Evolutionary conservation across 2,329 filamentous ascomycete species (phyloP).

Genomic region (Alternaria alternata): DNA sequence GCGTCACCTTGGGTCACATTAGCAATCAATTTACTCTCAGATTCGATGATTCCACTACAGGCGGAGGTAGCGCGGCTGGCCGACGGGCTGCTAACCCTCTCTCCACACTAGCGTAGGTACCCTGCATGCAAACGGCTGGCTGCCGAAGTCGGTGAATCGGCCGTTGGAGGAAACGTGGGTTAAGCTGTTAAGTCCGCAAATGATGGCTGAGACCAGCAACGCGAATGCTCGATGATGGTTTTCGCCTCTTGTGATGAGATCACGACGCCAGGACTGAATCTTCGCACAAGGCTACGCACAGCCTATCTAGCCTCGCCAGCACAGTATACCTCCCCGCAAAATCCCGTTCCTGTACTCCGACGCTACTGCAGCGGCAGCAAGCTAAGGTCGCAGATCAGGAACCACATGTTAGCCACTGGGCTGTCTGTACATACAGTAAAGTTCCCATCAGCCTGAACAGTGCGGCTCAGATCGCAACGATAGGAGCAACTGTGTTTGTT

Average conservation of each 20-base stretch:
- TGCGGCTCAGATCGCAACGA: background rate
- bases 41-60: constrained; percentile 22
- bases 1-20: constrained; percentile 20
- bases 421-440: background rate
- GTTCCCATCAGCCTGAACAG: background rate
- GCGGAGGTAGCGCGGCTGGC: constrained; percentile 19
- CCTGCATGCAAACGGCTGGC: constrained; percentile 12
- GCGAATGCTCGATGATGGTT: background rate
- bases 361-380: constrained; percentile 13
- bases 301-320: background rate
- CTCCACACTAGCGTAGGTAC: constrained; percentile 9
- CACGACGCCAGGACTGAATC: constrained; percentile 1
- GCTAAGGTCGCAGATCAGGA: constrained; percentile 17
- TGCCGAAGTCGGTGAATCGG: constrained; percentile 16
- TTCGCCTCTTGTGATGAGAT: constrained; percentile 12
- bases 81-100: constrained; percentile 14
- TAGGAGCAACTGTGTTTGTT: background rate
- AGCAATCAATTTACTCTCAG: constrained; percentile 28
- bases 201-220: background rate
- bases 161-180: constrained; percentile 6
- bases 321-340: background rate
- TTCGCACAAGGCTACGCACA: background rate
- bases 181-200: constrained; percentile 5
- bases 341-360: constrained; percentile 10
- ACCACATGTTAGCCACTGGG: constrained; percentile 2